Evolutionary conservation across 2,329 filamentous ascomycete genomes (phyloP).

Genomic region (Aspergillus sclerotialis): DNA sequence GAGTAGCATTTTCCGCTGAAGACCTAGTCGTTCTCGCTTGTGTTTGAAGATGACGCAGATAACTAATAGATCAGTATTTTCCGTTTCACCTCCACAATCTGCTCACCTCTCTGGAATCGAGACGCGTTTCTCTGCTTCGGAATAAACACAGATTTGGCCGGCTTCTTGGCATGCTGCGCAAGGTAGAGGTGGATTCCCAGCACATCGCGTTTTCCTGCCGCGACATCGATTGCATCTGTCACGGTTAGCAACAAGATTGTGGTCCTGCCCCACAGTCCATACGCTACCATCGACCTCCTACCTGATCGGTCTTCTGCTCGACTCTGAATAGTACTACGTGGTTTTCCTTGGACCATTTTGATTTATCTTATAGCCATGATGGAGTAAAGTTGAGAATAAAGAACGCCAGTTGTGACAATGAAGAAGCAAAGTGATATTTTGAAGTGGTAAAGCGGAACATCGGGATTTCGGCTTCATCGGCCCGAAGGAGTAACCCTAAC

Average conservation of each 20-base stretch:
- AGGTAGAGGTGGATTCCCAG: constrained; percentile 26
- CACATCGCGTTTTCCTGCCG: constrained; percentile 29
- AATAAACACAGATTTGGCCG: constrained; percentile 26
- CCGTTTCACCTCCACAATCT: neutral
- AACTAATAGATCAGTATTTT: constrained; percentile 12
- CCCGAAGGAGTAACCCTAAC: too few relatives aligned
- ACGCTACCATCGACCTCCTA: neutral
- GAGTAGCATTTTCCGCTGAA: neutral
- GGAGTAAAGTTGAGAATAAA: too few relatives aligned
- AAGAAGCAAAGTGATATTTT: too few relatives aligned
- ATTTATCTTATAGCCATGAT: neutral
- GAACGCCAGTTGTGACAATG: too few relatives aligned
- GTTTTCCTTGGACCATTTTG: neutral
- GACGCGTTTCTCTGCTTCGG: constrained; percentile 29
- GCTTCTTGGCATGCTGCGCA: constrained; percentile 28
- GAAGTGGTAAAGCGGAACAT: too few relatives aligned
- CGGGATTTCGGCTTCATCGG: too few relatives aligned
- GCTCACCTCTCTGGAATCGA: constrained; percentile 29
- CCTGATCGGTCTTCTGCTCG: neutral
- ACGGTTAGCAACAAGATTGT: neutral
- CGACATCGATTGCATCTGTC: constrained; percentile 31
- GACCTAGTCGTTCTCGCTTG: constrained; percentile 16
- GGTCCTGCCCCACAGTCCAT: neutral
- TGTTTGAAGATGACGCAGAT: constrained; percentile 27
- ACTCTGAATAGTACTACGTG: neutral